Conservation (phyloP, 2,329 filamentous ascomycete genomes). For the Phialophora chinensis region DNA sequence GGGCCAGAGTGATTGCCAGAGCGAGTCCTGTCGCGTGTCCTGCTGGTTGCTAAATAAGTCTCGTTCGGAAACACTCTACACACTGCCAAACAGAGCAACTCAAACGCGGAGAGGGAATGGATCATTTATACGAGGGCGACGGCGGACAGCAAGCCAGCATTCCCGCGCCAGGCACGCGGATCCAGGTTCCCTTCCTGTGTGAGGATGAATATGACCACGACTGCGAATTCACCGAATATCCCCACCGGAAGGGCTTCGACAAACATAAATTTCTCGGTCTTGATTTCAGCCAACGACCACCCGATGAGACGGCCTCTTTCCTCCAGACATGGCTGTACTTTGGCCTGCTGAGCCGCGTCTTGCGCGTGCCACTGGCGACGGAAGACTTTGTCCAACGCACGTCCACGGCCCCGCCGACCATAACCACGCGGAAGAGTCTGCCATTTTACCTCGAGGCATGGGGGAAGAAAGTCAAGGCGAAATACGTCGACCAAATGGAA, state of each 20-base stretch:
- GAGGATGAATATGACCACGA: conserved; percentile 4
- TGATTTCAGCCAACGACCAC: conserved; percentile 9
- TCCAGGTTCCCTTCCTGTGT: not conserved
- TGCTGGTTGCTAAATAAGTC: too few species aligned
- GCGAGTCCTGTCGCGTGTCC: too few species aligned
- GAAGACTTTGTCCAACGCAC: conserved; percentile 11
- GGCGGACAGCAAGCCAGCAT: not conserved
- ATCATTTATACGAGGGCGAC: conserved; percentile 1
- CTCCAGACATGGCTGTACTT: conserved; percentile 41
- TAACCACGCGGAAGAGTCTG: conserved; percentile 2
- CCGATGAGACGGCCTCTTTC: conserved; percentile 32
- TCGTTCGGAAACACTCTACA: too few species aligned
- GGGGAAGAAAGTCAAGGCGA: conserved; percentile 7
- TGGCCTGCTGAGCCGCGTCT: conserved; percentile 30
- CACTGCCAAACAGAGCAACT: too few species aligned
- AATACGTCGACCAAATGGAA: conserved; percentile 8
- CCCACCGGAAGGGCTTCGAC: conserved; percentile 16
- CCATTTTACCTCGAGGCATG: conserved; percentile 3
- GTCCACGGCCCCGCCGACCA: not conserved
- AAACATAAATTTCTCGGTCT: conserved; percentile 9
- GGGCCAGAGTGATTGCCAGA: too few species aligned
- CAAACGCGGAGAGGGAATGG: not conserved
- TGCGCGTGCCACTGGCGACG: conserved; percentile 7
- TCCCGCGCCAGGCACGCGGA: not conserved
- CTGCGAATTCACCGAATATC: conserved; percentile 15